Percentiles rank a stretch among this genome's conserved stretches.
phyloP scores from a whole-genome alignment of 2,329 filamentous ascomycete species.

The Xylaria sp. region DNA sequence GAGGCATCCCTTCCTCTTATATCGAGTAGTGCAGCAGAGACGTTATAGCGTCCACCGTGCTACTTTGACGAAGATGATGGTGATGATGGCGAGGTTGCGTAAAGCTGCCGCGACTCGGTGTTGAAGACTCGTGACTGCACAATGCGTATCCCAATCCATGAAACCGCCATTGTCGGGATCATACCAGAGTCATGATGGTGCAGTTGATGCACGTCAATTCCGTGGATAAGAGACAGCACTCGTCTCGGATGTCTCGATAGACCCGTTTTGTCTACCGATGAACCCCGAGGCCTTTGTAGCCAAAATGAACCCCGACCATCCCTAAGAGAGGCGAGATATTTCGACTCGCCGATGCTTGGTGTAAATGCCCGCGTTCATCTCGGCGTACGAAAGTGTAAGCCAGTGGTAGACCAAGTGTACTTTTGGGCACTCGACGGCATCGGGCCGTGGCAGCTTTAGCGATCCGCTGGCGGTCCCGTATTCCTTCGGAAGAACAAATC shows the following conservation, averaged over 20 bases:
- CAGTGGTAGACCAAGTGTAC: background rate
- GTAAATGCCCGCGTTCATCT: constrained; percentile 2
- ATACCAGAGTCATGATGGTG: background rate
- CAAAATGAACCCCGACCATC: background rate
- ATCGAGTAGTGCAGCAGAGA: background rate
- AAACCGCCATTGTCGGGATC: background rate
- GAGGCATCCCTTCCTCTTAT: constrained; percentile 6
- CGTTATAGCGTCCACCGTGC: constrained; percentile 13
- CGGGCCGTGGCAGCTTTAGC: background rate
- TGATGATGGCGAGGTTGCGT: background rate
- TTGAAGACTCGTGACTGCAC: constrained; percentile 20
- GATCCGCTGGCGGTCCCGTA: constrained; percentile 2
- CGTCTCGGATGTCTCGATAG: background rate
- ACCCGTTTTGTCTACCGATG: background rate
- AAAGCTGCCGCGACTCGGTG: constrained; percentile 1
- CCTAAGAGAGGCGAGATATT: background rate
- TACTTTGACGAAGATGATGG: background rate
- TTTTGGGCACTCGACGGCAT: constrained; percentile 13
- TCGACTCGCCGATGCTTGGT: background rate
- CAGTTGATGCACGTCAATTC: constrained; percentile 12
- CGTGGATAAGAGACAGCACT: background rate
- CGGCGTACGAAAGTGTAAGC: background rate
- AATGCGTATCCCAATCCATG: constrained; percentile 8
- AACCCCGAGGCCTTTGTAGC: constrained; percentile 4
- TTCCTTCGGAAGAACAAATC: background rate